These are phyloP conservation scores for Anaeromyces robustus DNA, from an alignment of 192 early-diverging fungal genomes.

Conservation along the genomic window DNA sequence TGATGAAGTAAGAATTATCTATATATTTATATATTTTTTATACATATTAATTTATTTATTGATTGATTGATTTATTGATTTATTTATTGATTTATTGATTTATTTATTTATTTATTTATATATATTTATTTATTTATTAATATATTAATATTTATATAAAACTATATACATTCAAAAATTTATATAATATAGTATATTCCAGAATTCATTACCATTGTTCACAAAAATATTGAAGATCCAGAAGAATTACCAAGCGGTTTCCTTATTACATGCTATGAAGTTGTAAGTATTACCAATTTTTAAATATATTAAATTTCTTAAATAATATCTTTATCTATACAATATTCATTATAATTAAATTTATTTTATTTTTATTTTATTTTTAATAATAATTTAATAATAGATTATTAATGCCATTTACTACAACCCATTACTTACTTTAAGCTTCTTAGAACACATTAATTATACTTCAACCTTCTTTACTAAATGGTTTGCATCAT, in stretches of 20 bases:
- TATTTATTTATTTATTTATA: too few relatives aligned
- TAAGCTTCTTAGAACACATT: constrained; percentile 62
- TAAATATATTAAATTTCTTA: constrained; percentile 2
- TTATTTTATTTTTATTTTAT: background rate
- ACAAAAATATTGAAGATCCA: constrained; percentile 39
- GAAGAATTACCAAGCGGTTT: constrained; percentile 47
- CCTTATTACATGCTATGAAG: constrained; percentile 60
- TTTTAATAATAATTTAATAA: constrained; percentile 2
- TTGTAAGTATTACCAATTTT: constrained; percentile 17
- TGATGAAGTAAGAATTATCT: constrained; percentile 50
- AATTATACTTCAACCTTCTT: constrained; percentile 64
- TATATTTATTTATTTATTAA: too few relatives aligned
- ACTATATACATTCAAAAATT: too few relatives aligned
- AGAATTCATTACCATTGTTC: constrained; percentile 50
- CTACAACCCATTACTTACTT: constrained; percentile 68
- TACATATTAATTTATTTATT: too few relatives aligned
- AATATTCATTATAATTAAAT: too few relatives aligned
- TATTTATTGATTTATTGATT: too few relatives aligned
- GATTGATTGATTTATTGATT: too few relatives aligned
- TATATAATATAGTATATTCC: constrained; percentile 55
- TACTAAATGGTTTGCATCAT: constrained; percentile 53
- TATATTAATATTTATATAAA: too few relatives aligned
- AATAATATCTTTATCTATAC: too few relatives aligned
- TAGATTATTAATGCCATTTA: constrained; percentile 64
- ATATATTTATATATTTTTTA: too few relatives aligned